Evolutionary conservation across 768 basidiomycete genomes (phyloP).

Genomic region (Amanita muscaria): DNA sequence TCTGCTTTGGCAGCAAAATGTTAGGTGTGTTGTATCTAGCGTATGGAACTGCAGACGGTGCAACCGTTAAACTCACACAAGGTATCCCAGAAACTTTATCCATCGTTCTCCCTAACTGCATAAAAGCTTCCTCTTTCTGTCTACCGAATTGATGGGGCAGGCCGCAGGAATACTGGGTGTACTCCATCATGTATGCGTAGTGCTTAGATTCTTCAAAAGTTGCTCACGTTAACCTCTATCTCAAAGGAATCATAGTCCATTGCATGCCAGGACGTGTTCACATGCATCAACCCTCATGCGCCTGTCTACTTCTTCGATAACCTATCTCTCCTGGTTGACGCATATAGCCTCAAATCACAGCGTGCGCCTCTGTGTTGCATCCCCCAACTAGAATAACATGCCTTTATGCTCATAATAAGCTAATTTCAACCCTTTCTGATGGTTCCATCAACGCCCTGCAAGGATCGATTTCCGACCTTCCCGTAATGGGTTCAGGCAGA

Average conservation of each 20-base stretch:
- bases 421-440: constrained; percentile 56
- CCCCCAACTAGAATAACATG: constrained; percentile 55
- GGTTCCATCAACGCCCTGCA: constrained; percentile 62
- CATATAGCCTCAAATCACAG: neutral
- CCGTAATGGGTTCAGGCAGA: constrained; percentile 37
- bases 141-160: constrained; percentile 30
- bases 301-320: constrained; percentile 29
- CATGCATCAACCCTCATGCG: constrained; percentile 39
- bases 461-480: constrained; percentile 28
- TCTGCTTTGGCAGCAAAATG: neutral
- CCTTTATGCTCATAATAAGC: constrained; percentile 35
- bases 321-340: constrained; percentile 22
- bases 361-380: constrained; percentile 41
- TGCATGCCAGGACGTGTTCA: constrained; percentile 52
- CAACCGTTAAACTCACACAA: constrained; percentile 46
- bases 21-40: constrained; percentile 52
- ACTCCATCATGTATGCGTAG: constrained; percentile 22
- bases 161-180: constrained; percentile 51
- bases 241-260: constrained; percentile 48
- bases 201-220: constrained; percentile 19
- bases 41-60: constrained; percentile 50
- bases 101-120: constrained; percentile 16
- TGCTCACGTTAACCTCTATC: neutral
- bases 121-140: constrained; percentile 21
- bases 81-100: constrained; percentile 7